Evolutionary conservation across 306 rosid genomes (phyloP), one percentile per base, ranked within the genome.

Genomic region (Casuarina cunninghamiana): DNA sequence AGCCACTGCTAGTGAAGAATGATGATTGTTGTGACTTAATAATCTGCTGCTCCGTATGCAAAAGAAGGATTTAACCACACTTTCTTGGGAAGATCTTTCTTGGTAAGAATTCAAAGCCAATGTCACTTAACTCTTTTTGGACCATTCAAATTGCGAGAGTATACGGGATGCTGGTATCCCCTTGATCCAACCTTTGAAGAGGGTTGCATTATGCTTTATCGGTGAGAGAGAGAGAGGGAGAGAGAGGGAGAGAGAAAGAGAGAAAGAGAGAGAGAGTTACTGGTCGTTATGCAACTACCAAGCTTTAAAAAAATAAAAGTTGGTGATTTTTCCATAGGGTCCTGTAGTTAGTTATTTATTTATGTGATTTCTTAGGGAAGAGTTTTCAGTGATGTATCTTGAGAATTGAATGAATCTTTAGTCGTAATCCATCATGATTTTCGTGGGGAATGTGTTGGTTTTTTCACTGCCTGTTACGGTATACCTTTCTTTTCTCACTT

Each of bases 1-100:
- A 53, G 82, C 79, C 21, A 70, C 78, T 71, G 44, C 81, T 26
- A 77, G 81, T 53, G 69, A 80, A 61, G 78, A 76, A 71, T 83
- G 88, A 85, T 79, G 79, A 51, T 50, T 66, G 26, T 26, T 66
- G 49, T 7, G 71, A 65, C n/a, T 65, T 65, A 5, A 41, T 39
- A 65, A 65, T 39, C 21, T 42, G 26, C 49, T 42, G 19, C 11
- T 3, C 71, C 26, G 10, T 11, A 12, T 58, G 39, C 49, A 38
- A 37, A 63, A 62, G 17, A 62, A 63, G 26, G 16, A 4, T 16
- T 41, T 39, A 21, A 17, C 6, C 26, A 17, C 32, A 1, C 32
- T 10, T 8, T 17, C 50, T 17, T 48, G 71, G 12, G 35, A 7
- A 17, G 11, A 21, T 9, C 2, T 16, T 66, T 66, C n/a, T 16